Evolutionary conservation across 208 protist genomes (phyloP), one percentile per base, ranked within the genome.

Genomic region (Leishmania amazonensis): DNA sequence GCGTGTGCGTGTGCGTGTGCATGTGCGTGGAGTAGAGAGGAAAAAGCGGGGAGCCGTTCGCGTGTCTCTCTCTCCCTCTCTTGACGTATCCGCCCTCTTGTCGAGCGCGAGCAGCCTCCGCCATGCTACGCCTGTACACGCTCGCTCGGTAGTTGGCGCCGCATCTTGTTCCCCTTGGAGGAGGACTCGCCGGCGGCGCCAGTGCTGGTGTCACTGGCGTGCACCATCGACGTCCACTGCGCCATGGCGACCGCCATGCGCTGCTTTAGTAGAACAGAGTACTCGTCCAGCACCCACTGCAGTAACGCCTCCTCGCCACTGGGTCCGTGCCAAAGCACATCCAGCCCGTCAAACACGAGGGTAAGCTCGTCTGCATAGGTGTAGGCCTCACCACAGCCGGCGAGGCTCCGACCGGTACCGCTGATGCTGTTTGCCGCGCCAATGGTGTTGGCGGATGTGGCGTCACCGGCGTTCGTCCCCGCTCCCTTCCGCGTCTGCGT

Each of bases 281-380:
- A 89, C 54, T 94, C 88, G 35, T 94, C 83, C 15, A 94, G 82
- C 35, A 89, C 77, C 53, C 84, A 81, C 60, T 87, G 85, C 79
- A 94, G 81, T 47, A 90, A 54, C 76, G 85, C 79, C 68, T 94
- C 85, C 62, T 93, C 90, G 4, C 85, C 86, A 53, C 81, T 80
- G 3, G 77, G 47, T 3, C 88, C 88, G 65, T 81, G 80, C 87
- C 88, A 94, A 9, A 94, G 85, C n/a, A 94, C 86, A 74, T 94
- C 90, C 51, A 91, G 85, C 2, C 83, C 79, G 54, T 85, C 83
- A 49, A 93, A 85, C 9, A 77, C 68, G 31, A 54, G 5, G 19
- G 24, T n/a, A 11, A 81, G 54, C 54, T 81, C 78, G 24, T 62
- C 76, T 40, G 62, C 40, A 40, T 42, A 72, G 35, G 3, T 72